phyloP scores from a whole-genome alignment of 495 filamentous ascomycete species.

The Penicillium crystallinum region DNA sequence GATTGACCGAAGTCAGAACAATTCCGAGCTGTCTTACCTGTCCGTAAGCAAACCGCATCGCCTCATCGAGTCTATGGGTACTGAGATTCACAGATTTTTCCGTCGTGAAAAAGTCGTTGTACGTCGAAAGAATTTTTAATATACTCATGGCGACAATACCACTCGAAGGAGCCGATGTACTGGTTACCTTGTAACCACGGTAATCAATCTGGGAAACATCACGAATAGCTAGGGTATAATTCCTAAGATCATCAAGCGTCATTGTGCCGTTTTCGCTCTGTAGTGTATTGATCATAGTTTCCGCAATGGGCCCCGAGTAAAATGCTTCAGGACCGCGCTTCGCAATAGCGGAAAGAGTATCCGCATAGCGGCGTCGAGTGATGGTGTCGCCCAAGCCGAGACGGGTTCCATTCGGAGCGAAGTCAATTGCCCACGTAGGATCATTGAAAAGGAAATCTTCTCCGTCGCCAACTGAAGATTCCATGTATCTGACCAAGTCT shows the following conservation, averaged over 20 bases:
- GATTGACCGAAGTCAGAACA: neutral
- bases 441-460: conserved; percentile 65
- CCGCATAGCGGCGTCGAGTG: conserved; percentile 70
- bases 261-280: conserved; percentile 69
- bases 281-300: conserved; percentile 64
- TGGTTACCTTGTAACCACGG: conserved; percentile 61
- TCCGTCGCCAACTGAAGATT: conserved; percentile 28
- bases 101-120: conserved; percentile 50
- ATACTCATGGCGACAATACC: conserved; percentile 67
- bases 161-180: conserved; percentile 65
- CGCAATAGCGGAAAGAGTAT: conserved; percentile 72
- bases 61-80: conserved; percentile 78
- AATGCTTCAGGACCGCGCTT: conserved; percentile 65
- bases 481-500: conserved; percentile 69
- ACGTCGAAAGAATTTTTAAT: conserved; percentile 76
- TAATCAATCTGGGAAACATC: conserved; percentile 63
- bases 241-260: conserved; percentile 69
- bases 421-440: conserved; percentile 78
- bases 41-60: conserved; percentile 82
- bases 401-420: conserved; percentile 73
- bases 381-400: conserved; percentile 69
- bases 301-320: conserved; percentile 67
- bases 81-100: conserved; percentile 51
- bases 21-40: conserved; percentile 32
- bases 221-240: conserved; percentile 61